Evolutionary conservation across 1,284 basidiomycete species (phyloP).

Genomic region (Tetrapyrgos nigripes): DNA sequence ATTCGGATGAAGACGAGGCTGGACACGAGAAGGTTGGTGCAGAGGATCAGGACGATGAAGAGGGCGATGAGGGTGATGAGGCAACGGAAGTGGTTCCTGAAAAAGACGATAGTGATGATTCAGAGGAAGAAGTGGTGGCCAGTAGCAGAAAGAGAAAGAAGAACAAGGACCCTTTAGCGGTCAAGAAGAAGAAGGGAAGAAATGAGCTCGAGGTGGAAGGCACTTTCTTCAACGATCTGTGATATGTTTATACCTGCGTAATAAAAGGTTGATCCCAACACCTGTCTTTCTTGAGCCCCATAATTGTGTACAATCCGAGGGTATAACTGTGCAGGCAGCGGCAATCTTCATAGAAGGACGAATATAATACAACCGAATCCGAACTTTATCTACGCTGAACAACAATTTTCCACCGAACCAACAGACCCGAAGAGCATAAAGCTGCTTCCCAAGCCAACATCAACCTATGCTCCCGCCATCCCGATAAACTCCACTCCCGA

Average conservation of each 20-base stretch:
- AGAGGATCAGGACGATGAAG: slow-evolving; percentile 29
- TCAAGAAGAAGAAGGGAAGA: slow-evolving; percentile 58
- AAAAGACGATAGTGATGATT: slow-evolving; percentile 32
- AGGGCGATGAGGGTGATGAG: too few species aligned
- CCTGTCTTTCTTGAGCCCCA: slow-evolving; percentile 6
- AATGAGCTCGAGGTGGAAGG: slow-evolving; percentile 59
- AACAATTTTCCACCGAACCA: slow-evolving; percentile 43
- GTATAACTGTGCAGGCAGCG: neutral
- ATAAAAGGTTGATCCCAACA: too few species aligned
- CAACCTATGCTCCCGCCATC: slow-evolving; percentile 56
- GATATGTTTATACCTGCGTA: too few species aligned
- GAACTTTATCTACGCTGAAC: neutral
- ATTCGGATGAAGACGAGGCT: slow-evolving; percentile 34
- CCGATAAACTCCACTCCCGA: slow-evolving; percentile 38
- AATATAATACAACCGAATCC: too few species aligned
- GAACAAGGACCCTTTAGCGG: slow-evolving; percentile 52
- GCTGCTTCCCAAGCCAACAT: slow-evolving; percentile 59
- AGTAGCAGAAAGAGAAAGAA: slow-evolving; percentile 59
- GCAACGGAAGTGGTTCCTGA: neutral
- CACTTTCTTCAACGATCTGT: slow-evolving; percentile 78
- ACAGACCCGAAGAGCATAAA: slow-evolving; percentile 44
- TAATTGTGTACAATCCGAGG: too few species aligned
- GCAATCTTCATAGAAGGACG: too few species aligned
- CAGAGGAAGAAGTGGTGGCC: slow-evolving; percentile 45
- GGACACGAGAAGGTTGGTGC: slow-evolving; percentile 27